A percentile compares a stretch with the other conserved stretches of the same genome.
These are phyloP conservation scores for Calonectria leucothoes DNA, from an alignment of 2,329 filamentous ascomycete genomes.

Conservation along the genomic window DNA sequence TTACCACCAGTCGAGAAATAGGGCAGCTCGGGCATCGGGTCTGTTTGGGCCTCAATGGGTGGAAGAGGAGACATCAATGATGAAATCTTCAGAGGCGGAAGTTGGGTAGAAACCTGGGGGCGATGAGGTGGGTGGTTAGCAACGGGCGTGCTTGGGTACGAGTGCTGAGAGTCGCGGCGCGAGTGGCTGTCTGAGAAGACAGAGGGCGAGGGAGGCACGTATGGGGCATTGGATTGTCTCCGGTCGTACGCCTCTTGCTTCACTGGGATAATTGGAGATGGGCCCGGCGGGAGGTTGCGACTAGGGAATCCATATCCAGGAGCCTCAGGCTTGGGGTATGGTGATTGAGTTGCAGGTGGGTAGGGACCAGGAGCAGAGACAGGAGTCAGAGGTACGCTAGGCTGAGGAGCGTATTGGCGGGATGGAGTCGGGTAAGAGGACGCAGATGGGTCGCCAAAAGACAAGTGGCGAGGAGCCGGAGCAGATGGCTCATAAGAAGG, in stretches of 20 bases:
- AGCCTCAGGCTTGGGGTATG: constrained; percentile 52
- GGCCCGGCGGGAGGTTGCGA: constrained; percentile 43
- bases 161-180: constrained; percentile 46
- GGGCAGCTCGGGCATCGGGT: constrained; percentile 42
- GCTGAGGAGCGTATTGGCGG: constrained; percentile 52
- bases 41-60: constrained; percentile 49
- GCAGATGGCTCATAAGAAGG: constrained; percentile 47
- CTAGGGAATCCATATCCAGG: constrained; percentile 52
- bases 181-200: constrained; percentile 44
- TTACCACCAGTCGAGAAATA: constrained; percentile 47
- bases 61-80: constrained; percentile 49
- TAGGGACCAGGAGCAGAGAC: constrained; percentile 49
- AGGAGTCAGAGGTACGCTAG: constrained; percentile 47
- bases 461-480: constrained; percentile 46
- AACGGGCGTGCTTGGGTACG: constrained; percentile 43
- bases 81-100: constrained; percentile 53
- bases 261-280: constrained; percentile 44
- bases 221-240: constrained; percentile 49
- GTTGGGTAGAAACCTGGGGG: constrained; percentile 37
- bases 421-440: constrained; percentile 50
- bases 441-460: constrained; percentile 47
- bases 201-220: constrained; percentile 53
- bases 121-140: constrained; percentile 39
- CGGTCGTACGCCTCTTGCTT: constrained; percentile 52
- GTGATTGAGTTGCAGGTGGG: constrained; percentile 51